Evolutionary conservation across 2,329 filamentous ascomycete genomes (phyloP).

Genomic region (Ophiocordyceps polyrhachis-furcata): DNA sequence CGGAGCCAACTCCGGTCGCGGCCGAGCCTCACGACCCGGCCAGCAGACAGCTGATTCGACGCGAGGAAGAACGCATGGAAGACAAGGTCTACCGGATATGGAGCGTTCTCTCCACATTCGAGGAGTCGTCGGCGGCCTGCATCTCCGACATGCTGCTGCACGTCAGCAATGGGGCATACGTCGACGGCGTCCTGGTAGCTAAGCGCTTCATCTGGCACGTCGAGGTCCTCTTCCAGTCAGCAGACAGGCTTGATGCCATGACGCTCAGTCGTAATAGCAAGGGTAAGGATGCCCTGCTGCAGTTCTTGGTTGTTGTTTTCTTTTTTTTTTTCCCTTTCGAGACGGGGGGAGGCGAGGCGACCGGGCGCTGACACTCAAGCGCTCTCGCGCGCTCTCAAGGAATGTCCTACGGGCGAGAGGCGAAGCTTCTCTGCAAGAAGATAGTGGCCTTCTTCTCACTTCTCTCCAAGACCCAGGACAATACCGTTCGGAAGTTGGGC

Average conservation of each 20-base stretch:
- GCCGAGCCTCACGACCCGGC: conserved; percentile 30
- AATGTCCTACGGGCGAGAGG: conserved; percentile 80
- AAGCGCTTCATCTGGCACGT: conserved; percentile 95
- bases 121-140: conserved; percentile 92
- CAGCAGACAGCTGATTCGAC: conserved; percentile 56
- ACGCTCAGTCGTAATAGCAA: conserved; percentile 55
- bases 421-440: conserved; percentile 99
- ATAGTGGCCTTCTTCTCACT: conserved; percentile 96
- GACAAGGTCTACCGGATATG: conserved; percentile 96
- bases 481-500: conserved; percentile 72
- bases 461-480: conserved; percentile 85
- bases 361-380: background rate
- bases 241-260: conserved; percentile 63
- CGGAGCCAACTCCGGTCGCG: conserved; percentile 27
- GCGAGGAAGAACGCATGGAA: conserved; percentile 86
- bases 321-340: no score
- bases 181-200: conserved; percentile 85
- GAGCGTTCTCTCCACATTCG: conserved; percentile 92
- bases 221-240: conserved; percentile 76
- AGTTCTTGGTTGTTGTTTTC: background rate
- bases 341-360: no score
- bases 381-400: conserved; percentile 24
- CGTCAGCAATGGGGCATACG: conserved; percentile 91
- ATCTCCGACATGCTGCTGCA: conserved; percentile 98
- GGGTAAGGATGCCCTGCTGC: conserved; percentile 33